Evolutionary conservation across 768 basidiomycete species (phyloP), one percentile per base, ranked within the genome.

Genomic region (Mycena haematopus): DNA sequence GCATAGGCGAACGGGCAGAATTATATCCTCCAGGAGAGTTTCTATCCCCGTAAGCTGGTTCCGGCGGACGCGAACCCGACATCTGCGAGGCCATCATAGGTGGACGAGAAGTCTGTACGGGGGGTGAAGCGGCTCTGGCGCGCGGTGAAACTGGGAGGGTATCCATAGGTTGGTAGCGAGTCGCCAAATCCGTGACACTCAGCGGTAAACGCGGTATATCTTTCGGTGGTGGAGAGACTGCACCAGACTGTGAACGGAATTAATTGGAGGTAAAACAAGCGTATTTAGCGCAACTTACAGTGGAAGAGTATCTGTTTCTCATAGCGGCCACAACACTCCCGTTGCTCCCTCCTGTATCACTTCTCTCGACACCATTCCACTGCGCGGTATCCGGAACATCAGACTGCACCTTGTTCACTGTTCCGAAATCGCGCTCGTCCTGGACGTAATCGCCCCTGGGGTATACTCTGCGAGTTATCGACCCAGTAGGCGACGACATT

Each of bases 281-380:
- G 38, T 7, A 46, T 21, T 42, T 25, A 66, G 7, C 17, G 62
- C 44, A 42, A 77, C 87, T 46, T 67, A 91, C 90, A 58, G 73
- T 78, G 44, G 76, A 80, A 22, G 84, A 80, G 66, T 89, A 92
- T 52, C 83, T 84, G 69, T 82, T 83, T 46, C 87, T 82, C 80
- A 93, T 86, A 2, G 85, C 84, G 45, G 90, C 87, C 47, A 93
- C 90, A 25, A 88, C 75, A 67, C 84, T 86, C 14, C 82, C 83
- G 51, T 69, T 81, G 63, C 84, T 87, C 42, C 73, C 79, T 7
- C 79, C 80, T 2, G 86, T 84, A 47, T 87, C 85, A 22, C 73
- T 79, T 62, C 84, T 80, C 53, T 88, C 84, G 4, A 85, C 67
- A 17, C 69, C 40, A 42, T 38, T 59, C 62, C 52, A 62, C 36